Conservation (phyloP, 2,329 filamentous ascomycete species). For the Moelleriella libera region DNA sequence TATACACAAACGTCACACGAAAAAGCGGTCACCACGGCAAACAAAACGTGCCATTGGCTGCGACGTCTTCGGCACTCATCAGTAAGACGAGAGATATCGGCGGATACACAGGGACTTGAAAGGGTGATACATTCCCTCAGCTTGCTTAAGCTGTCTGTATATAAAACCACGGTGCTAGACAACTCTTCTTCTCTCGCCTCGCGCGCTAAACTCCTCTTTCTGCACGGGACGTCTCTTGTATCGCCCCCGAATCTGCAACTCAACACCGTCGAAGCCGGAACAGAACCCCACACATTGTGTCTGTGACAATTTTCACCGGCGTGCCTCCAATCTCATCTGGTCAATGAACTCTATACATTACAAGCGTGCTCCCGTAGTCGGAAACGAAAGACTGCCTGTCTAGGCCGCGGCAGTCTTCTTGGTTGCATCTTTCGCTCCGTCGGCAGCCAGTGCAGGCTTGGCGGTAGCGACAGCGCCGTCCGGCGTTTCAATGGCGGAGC, state of each 20-base stretch:
- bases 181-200: neutral
- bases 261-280: neutral
- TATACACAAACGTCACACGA: too few relatives aligned
- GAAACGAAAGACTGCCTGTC: too few relatives aligned
- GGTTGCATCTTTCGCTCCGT: conserved; percentile 15
- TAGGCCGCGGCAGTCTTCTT: conserved; percentile 12
- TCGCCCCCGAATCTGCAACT: neutral
- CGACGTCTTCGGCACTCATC: too few relatives aligned
- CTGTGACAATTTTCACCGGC: too few relatives aligned
- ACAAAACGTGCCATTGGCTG: too few relatives aligned
- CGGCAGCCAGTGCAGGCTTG: conserved; percentile 16
- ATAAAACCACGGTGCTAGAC: neutral
- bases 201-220: neutral
- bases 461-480: conserved; percentile 11
- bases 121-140: too few relatives aligned
- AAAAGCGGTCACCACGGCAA: too few relatives aligned
- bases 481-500: conserved; percentile 20
- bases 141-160: neutral
- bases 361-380: neutral
- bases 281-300: too few relatives aligned
- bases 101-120: too few relatives aligned
- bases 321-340: neutral
- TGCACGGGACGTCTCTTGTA: too few relatives aligned
- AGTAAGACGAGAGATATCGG: too few relatives aligned
- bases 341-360: neutral